These are phyloP conservation scores for Malassezia japonica DNA, from an alignment of 1,284 basidiomycete genomes.

Conservation along the genomic window DNA sequence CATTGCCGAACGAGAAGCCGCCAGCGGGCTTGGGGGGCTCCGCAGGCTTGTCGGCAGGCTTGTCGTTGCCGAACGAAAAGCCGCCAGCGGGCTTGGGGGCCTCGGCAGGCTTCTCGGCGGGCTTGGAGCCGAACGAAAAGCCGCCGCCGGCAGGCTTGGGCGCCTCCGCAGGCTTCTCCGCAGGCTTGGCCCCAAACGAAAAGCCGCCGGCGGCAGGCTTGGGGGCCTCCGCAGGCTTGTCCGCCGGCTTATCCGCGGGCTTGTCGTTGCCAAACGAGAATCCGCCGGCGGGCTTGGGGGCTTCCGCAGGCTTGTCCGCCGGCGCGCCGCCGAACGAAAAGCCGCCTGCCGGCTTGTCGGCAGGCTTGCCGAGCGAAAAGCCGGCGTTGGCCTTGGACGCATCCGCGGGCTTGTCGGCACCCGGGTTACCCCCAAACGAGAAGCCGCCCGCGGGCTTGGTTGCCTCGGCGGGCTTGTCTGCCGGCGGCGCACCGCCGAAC, in stretches of 20 bases:
- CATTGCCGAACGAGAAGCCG: neutral
- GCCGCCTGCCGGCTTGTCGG: neutral
- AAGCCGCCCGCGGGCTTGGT: constrained; percentile 13
- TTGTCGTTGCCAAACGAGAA: constrained; percentile 25
- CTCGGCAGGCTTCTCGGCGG: constrained; percentile 6
- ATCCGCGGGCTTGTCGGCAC: constrained; percentile 19
- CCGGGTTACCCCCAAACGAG: constrained; percentile 22
- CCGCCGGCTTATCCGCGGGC: constrained; percentile 2
- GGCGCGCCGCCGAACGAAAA: constrained; percentile 1
- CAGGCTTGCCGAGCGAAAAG: constrained; percentile 7
- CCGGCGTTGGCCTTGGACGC: constrained; percentile 31
- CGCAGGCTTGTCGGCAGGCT: constrained; percentile 5
- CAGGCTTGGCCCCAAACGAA: constrained; percentile 17
- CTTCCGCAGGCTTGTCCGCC: constrained; percentile 1
- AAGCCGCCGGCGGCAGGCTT: constrained; percentile 23
- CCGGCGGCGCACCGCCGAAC: neutral
- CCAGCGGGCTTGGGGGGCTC: constrained; percentile 1
- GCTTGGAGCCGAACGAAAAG: constrained; percentile 14
- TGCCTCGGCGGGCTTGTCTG: neutral
- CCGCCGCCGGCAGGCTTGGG: constrained; percentile 18
- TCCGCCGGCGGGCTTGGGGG: constrained; percentile 14
- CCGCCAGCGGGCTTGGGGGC: constrained; percentile 9
- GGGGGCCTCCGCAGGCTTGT: neutral
- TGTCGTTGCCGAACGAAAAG: constrained; percentile 23
- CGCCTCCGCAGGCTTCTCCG: constrained; percentile 14